Evolutionary conservation across 2,329 filamentous ascomycete species (phyloP).

Genomic region (Niveomyces coronatus): DNA sequence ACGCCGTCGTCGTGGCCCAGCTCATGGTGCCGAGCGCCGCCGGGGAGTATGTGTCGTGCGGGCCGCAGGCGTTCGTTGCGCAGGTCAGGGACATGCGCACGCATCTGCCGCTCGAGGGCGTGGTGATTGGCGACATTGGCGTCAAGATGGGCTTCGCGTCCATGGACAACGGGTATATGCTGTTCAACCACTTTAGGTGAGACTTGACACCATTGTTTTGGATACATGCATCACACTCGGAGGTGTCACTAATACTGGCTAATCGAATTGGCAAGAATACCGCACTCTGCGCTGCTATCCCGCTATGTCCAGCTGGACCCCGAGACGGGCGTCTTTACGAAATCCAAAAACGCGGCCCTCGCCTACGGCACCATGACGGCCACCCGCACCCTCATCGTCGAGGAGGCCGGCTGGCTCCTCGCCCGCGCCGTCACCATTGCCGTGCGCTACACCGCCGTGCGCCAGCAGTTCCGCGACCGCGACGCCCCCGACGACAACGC

Average conservation of each 20-base stretch:
- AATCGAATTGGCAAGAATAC: too few relatives aligned
- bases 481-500: slow-evolving; percentile 48
- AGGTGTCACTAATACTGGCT: too few relatives aligned
- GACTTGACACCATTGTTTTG: background rate
- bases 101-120: slow-evolving; percentile 55
- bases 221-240: too few relatives aligned
- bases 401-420: slow-evolving; percentile 60
- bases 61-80: slow-evolving; percentile 70
- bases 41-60: slow-evolving; percentile 32
- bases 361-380: slow-evolving; percentile 70
- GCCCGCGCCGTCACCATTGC: slow-evolving; percentile 71
- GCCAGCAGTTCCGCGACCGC: slow-evolving; percentile 68
- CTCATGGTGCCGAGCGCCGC: slow-evolving; percentile 52
- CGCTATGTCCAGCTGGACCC: slow-evolving; percentile 61
- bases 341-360: slow-evolving; percentile 54
- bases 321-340: slow-evolving; percentile 56
- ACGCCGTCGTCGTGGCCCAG: slow-evolving; percentile 72
- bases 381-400: slow-evolving; percentile 63
- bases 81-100: slow-evolving; percentile 62
- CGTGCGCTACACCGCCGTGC: slow-evolving; percentile 61
- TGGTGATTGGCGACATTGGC: slow-evolving; percentile 71
- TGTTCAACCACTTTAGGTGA: slow-evolving; percentile 58
- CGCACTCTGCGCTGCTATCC: slow-evolving; percentile 63
- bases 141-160: slow-evolving; percentile 73
- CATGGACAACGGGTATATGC: slow-evolving; percentile 73